These are phyloP conservation scores for Crithidia acanthocephali DNA, from an alignment of 208 protist species.

Conservation along the genomic window DNA sequence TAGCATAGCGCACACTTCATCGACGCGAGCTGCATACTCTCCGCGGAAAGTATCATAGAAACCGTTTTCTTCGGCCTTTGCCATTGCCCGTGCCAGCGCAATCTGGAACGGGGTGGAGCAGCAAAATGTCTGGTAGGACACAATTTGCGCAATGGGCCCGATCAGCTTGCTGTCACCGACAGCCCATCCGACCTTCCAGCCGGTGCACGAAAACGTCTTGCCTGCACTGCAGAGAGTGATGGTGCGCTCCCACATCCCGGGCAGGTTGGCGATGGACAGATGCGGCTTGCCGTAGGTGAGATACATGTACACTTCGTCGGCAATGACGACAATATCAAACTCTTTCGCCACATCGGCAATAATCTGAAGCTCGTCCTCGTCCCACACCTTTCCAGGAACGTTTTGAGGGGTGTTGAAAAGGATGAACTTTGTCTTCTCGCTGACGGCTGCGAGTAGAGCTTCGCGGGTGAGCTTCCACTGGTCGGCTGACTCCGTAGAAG, in stretches of 20 bases:
- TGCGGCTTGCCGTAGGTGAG: conserved; percentile 77
- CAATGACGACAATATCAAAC: conserved; percentile 67
- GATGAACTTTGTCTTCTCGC: conserved; percentile 80
- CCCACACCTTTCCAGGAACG: conserved; percentile 81
- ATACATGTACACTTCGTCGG: conserved; percentile 93
- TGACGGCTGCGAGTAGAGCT: conserved; percentile 67
- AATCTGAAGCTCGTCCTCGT: conserved; percentile 59
- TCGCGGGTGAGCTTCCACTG: conserved; percentile 61
- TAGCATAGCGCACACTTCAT: conserved; percentile 47
- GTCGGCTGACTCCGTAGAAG: conserved; percentile 39
- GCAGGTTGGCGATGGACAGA: conserved; percentile 71
- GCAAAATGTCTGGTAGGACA: conserved; percentile 89
- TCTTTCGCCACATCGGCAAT: conserved; percentile 76
- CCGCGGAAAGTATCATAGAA: conserved; percentile 61
- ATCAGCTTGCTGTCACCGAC: conserved; percentile 58
- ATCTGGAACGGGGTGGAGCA: conserved; percentile 89
- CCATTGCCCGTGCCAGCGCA: conserved; percentile 71
- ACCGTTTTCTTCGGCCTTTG: conserved; percentile 43
- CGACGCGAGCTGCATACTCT: conserved; percentile 56
- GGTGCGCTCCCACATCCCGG: conserved; percentile 91
- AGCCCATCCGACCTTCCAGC: conserved; percentile 93
- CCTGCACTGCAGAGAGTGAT: conserved; percentile 90
- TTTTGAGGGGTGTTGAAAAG: conserved; percentile 96
- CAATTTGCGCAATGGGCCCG: conserved; percentile 41
- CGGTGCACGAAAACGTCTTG: conserved; percentile 94